Evolutionary conservation across 768 basidiomycete genomes (phyloP), one percentile per base, ranked within the genome.

Genomic region (Gymnopilus dilepis): DNA sequence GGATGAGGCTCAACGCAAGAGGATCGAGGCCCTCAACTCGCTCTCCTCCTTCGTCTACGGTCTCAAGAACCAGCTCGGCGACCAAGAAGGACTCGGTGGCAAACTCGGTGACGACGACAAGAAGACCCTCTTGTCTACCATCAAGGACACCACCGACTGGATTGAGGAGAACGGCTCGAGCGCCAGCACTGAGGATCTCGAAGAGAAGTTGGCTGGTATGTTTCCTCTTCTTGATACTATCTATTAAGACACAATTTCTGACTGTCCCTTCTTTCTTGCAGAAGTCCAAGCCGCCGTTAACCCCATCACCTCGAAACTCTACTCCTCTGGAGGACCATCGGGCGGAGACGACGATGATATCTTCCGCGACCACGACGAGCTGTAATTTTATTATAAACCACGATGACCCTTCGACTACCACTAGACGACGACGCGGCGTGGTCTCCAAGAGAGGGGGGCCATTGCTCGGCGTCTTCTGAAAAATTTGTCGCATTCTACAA

Each of bases 81-180:
- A 98, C 76, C 82, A 89, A 65, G 89, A 95, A 54, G 96, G 95
- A 60, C 86, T 97, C 58, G 96, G 96, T 66, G 93, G 92, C 69
- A 98, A 97, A 77, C 74, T 94, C 60, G 80, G 79, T 62, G 88
- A 89, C 21, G 90, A 88, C 0, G 92, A 94, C 77, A 93, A 92
- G 83, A 90, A 91, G 85, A 87, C 85, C 11, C 84, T 98, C 64
- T 81, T 93, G 56, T 84, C 84, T 28, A 81, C 88, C 40, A 80
- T 97, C 78, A 96, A 96, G 82, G 94, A 97, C 67, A 87, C 88
- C 58, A 88, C 89, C 22, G 93, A 94, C 58, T 98, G 95, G 95
- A 86, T 97, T 58, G 96, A 98, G 50, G 87, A 91, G 71, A 85
- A 94, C 69, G 90, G 90, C 21, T 78, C 84, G 41, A 78, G 79